Evolutionary conservation across 1,284 basidiomycete genomes (phyloP), one percentile per base, ranked within the genome.

Genomic region (Apiotrichum brassicae): DNA sequence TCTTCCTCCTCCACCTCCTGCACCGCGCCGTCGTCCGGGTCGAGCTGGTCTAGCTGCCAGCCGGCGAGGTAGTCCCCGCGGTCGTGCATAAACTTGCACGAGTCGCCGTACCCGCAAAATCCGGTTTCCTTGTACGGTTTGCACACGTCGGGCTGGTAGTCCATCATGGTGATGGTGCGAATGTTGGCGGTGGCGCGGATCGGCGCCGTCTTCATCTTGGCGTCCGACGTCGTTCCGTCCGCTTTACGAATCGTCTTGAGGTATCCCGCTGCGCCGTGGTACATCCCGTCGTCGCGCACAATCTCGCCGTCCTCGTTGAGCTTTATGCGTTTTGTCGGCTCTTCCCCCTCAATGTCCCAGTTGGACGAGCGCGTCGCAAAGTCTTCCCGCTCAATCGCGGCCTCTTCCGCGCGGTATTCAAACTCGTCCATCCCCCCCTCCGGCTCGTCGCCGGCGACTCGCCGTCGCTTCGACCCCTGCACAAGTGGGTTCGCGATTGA

Each of bases 41-140:
- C 64, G 28, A 73, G 53, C 50, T 73, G 74, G 76, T 97, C 93
- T 47, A 99, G 79, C 75, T 99, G 94, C 95, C 95, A 99, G 37
- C 95, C 95, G 11, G 87, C 86, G 26, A 98, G 82, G 75, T 99
- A 97, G 65, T 81, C 79, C 48, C 77, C 77, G 42, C 79, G 72
- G 72, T 91, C 87, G 72, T 91, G 87, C 68, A 91, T 77, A 75
- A 92, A 91, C 77, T 97, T 98, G 76, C 94, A 99, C 8, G 90
- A 93, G 73, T 99, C 95, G 25, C 95, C 95, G 69, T 95, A 99
- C 4, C 95, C 95, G 73, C 94, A 99, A 72, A 91, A 98, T 0
- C 95, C 95, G 37, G 94, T 98, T 75, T 98, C 94, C 82, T 97
- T 97, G 75, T 98, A 99, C 73, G 97, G 93, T 73, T 98, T 99